Conservation (phyloP, 805 yeast species). For the Vanderwaltozyma yarrowii region DNA sequence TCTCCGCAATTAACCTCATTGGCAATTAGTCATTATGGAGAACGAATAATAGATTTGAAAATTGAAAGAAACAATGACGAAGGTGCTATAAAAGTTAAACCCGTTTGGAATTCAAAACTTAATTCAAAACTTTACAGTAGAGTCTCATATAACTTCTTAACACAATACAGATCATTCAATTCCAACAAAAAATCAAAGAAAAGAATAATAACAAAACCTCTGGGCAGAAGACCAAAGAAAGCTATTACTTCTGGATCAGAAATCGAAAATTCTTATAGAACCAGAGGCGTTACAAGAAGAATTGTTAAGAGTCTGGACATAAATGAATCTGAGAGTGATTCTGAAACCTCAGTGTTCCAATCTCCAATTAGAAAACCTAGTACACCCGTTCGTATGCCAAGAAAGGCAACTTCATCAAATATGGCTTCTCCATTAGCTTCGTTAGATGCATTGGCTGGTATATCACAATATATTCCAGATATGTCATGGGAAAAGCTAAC, state of each 20-base stretch:
- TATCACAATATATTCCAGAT: conserved; percentile 28
- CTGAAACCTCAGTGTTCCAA: no score
- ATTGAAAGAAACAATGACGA: no score
- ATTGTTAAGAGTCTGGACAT: neutral
- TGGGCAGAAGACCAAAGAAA: neutral
- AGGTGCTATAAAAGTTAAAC: conserved; percentile 11
- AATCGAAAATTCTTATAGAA: conserved; percentile 12
- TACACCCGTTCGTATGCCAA: neutral
- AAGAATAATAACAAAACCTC: neutral
- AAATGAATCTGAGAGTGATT: neutral
- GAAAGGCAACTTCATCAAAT: conserved; percentile 10
- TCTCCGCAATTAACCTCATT: conserved; percentile 16
- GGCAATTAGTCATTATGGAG: neutral
- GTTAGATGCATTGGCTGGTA: conserved; percentile 13
- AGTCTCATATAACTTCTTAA: conserved; percentile 13
- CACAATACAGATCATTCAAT: conserved; percentile 15
- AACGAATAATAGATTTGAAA: neutral
- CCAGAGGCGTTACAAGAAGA: conserved; percentile 11
- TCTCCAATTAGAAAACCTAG: conserved; percentile 6
- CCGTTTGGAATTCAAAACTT: conserved; percentile 14
- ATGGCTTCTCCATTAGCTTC: conserved; percentile 22
- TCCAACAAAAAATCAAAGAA: neutral
- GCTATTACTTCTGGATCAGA: conserved; percentile 5
- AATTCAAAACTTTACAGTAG: conserved; percentile 11
- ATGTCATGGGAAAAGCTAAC: conserved; percentile 58